These are phyloP conservation scores for Cenococcum geophilum DNA, from an alignment of 495 filamentous ascomycete species.

Conservation along the genomic window DNA sequence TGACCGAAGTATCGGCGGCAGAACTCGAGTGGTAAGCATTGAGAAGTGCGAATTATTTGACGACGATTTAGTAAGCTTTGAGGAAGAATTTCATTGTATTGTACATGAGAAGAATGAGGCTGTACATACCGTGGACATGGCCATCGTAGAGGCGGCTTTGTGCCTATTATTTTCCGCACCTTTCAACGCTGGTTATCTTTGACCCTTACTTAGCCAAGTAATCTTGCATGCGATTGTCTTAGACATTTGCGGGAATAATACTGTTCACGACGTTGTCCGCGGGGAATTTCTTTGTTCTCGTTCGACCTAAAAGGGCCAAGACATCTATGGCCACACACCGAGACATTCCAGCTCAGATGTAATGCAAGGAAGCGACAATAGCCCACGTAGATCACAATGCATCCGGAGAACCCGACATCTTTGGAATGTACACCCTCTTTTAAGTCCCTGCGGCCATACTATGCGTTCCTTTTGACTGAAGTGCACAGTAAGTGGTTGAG, in stretches of 20 bases:
- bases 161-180: conserved; percentile 17
- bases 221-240: conserved; percentile 25
- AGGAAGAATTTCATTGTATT: conserved; percentile 26
- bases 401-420: too few relatives aligned
- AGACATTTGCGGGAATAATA: conserved; percentile 21
- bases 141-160: conserved; percentile 23
- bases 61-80: conserved; percentile 16
- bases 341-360: conserved; percentile 28
- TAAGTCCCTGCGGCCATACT: background rate
- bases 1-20: conserved; percentile 23
- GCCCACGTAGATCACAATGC: background rate
- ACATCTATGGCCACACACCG: conserved; percentile 8
- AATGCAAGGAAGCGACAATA: conserved; percentile 30
- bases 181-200: conserved; percentile 14
- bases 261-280: conserved; percentile 8
- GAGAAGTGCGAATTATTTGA: conserved; percentile 10
- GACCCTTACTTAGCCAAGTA: conserved; percentile 7
- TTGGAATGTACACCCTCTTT: too few relatives aligned
- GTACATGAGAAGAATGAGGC: conserved; percentile 16
- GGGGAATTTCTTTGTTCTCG: conserved; percentile 26
- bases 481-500: conserved; percentile 5
- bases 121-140: conserved; percentile 12
- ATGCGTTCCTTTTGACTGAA: background rate
- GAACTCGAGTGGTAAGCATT: conserved; percentile 28
- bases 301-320: conserved; percentile 23